phyloP scores from a whole-genome alignment of 2,329 filamentous ascomycete genomes.

The Aureobasidium subglaciale region DNA sequence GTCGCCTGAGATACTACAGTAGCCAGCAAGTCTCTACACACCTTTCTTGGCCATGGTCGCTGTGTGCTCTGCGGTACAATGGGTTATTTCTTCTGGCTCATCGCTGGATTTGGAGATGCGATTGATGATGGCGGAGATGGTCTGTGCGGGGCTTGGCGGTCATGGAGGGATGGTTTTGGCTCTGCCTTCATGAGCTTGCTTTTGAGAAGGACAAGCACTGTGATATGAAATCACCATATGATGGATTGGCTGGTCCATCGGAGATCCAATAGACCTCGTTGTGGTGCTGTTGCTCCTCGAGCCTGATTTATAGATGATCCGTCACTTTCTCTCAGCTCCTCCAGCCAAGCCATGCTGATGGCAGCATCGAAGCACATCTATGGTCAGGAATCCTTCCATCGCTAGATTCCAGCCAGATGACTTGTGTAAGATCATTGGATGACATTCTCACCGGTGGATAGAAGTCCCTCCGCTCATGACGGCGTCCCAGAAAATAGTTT shows the following conservation, averaged over 20 bases:
- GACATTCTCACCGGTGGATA: neutral
- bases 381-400: neutral
- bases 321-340: neutral
- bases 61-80: neutral
- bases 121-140: neutral
- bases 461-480: neutral
- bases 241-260: too few relatives aligned
- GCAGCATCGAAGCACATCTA: too few relatives aligned
- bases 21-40: too few relatives aligned
- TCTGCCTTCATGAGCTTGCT: too few relatives aligned
- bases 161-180: too few relatives aligned
- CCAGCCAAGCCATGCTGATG: too few relatives aligned
- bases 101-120: neutral
- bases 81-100: neutral
- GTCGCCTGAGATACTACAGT: neutral
- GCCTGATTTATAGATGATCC: neutral
- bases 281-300: too few relatives aligned
- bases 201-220: neutral
- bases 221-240: too few relatives aligned
- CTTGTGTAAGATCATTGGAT: too few relatives aligned
- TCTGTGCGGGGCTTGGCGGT: neutral
- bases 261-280: too few relatives aligned
- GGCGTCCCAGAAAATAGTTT: neutral
- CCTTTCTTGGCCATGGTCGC: constrained; percentile 27
- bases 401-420: neutral